phyloP scores from a whole-genome alignment of 2,329 filamentous ascomycete genomes.

The Fusarium liriodendri region DNA sequence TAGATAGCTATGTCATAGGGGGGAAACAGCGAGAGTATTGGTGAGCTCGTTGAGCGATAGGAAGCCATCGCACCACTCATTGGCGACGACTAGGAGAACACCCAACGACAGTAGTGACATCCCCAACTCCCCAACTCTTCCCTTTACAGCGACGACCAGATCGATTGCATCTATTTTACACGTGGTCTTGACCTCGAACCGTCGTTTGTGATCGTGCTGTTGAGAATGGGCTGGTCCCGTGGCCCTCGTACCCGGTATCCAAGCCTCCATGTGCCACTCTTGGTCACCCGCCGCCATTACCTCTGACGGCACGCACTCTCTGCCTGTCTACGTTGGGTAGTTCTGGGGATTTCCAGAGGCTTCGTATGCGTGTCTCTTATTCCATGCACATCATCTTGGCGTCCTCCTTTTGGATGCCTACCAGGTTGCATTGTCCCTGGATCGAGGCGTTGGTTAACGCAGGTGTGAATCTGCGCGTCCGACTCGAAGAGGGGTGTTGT shows the following conservation, averaged over 20 bases:
- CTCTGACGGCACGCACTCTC: not conserved
- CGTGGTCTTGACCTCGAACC: constrained; percentile 20
- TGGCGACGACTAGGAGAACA: not conserved
- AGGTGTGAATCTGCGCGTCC: constrained; percentile 15
- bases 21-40: not conserved
- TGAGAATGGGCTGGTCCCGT: constrained; percentile 33
- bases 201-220: constrained; percentile 21
- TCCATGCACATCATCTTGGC: constrained; percentile 9
- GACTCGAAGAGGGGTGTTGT: not conserved
- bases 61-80: not conserved
- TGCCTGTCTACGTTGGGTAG: constrained; percentile 8
- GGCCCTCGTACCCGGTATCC: constrained; percentile 8
- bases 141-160: not conserved
- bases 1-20: not conserved
- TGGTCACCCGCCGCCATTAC: constrained; percentile 26
- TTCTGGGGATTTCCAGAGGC: not conserved
- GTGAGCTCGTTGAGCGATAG: not conserved
- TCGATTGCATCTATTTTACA: constrained; percentile 11
- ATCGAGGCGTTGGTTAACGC: constrained; percentile 20
- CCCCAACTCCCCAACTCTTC: not conserved
- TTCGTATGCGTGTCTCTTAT: constrained; percentile 14
- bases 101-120: not conserved
- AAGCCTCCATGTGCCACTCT: constrained; percentile 31
- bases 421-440: constrained; percentile 34
- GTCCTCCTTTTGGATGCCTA: not conserved